A percentile compares a stretch with the other conserved stretches of the same genome.
These are phyloP conservation scores for Erigeron canadensis DNA, from an alignment of 129 eudicot genomes.

Conservation along the genomic window DNA sequence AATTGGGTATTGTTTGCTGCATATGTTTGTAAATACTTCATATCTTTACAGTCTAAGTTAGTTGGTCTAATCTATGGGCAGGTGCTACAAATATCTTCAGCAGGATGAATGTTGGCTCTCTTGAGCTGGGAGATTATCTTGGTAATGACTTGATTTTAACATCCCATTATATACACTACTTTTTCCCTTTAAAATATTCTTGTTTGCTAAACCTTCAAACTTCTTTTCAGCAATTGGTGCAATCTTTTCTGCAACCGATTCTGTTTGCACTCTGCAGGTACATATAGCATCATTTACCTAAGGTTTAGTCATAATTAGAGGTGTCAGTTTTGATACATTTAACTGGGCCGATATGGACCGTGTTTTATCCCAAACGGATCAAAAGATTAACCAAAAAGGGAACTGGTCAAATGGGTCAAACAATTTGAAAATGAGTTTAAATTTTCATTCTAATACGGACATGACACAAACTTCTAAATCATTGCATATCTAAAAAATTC, in stretches of 20 bases:
- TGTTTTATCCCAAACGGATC: neutral
- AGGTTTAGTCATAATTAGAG: neutral
- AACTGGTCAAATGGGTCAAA: neutral
- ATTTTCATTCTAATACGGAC: neutral
- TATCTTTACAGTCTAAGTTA: neutral
- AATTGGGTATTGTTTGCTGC: neutral
- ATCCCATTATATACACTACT: neutral
- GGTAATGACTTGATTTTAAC: constrained; percentile 40
- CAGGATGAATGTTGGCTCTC: constrained; percentile 49
- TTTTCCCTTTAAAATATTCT: constrained; percentile 4
- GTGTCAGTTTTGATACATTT: neutral
- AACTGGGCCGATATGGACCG: neutral
- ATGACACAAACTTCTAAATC: neutral
- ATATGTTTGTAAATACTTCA: neutral
- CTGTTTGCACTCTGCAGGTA: constrained; percentile 98
- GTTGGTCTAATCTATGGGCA: constrained; percentile 27
- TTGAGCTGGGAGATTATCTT: constrained; percentile 68
- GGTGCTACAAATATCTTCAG: constrained; percentile 53
- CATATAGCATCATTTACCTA: neutral
- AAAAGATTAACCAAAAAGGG: neutral
- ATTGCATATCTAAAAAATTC: neutral
- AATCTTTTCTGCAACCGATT: constrained; percentile 97
- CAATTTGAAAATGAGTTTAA: neutral
- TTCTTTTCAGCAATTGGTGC: constrained; percentile 83
- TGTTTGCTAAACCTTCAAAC: constrained; percentile 18